Evolutionary conservation across 495 filamentous ascomycete genomes (phyloP), one percentile per base, ranked within the genome.

Genomic region (Lasiosphaeris hirsuta): DNA sequence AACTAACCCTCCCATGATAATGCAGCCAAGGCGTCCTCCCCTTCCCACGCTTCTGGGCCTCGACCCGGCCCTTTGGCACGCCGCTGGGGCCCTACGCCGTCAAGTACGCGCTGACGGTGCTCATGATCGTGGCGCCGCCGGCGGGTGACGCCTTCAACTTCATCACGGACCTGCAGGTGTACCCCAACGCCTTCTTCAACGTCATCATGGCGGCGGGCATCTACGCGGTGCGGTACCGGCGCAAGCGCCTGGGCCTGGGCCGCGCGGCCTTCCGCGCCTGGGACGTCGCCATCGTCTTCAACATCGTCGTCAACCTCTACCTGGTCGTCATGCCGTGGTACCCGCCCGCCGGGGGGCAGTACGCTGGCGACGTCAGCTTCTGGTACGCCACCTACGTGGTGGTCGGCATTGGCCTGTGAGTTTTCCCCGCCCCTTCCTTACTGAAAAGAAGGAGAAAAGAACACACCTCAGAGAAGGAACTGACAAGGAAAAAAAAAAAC

Each of bases 121-220:
- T 89, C 39, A 84, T 87, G 82, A 87, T 87, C 18, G 60, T 87
- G 0, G 84, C 83, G 1, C 84, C 84, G 4, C 86, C 85, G 0
- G 83, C 84, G 2, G 86, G 86, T 6, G 84, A 88, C 68, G 85
- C 84, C 10, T 89, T 87, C 69, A 83, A 86, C 49, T 86, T 87
- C 57, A 66, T 86, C 8, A 77, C 81, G 40, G 79, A 84, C 56
- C 71, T 88, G 0, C 61, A 70, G 48, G 63, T 74, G 0, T 85
- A 84, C 51, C 84, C 86, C 0, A 42, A 63, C 0, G 75, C 74
- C 10, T 64, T 83, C 18, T 87, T 88, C 71, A 66, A 75, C 56
- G 66, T 84, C 34, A 56, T 81, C 33, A 72, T 87, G 57, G 74
- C 77, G 0, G 56, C 79, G 8, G 85, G 84, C 0, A 54, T 89